Percentiles rank a stretch among this genome's conserved stretches.
phyloP scores from a whole-genome alignment of 73 alveolate genomes.

The Tetrahymena malaccensis region DNA sequence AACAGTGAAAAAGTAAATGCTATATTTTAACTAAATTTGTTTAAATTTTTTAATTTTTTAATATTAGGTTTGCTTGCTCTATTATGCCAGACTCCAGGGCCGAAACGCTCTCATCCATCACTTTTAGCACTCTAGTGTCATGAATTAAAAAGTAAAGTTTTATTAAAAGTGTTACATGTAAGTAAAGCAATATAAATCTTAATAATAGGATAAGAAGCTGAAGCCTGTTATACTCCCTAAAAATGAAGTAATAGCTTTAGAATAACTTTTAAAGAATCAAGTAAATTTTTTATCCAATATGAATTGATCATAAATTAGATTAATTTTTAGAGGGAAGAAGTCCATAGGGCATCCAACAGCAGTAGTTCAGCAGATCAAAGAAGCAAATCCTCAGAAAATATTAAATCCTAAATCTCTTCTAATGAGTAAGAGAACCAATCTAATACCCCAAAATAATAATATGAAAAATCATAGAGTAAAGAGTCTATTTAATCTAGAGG shows the following conservation, averaged over 20 bases:
- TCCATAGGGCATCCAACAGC: not conserved
- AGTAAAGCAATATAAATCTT: not conserved
- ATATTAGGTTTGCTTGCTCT: slow-evolving; percentile 53
- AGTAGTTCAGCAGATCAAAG: not conserved
- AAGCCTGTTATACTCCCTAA: slow-evolving; percentile 36
- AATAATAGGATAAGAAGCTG: slow-evolving; percentile 17
- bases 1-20: slow-evolving; percentile 56
- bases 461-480: not conserved
- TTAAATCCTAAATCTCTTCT: not conserved
- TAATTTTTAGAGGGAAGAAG: not conserved
- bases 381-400: not conserved
- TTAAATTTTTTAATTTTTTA: not conserved
- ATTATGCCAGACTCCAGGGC: slow-evolving; percentile 87
- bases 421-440: not conserved
- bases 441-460: not conserved
- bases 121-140: slow-evolving; percentile 36
- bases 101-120: slow-evolving; percentile 16
- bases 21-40: not conserved
- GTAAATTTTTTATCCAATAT: not conserved
- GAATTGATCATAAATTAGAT: not conserved
- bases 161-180: no score
- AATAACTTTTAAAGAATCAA: not conserved
- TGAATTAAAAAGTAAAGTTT: slow-evolving; percentile 42
- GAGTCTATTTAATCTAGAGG: not conserved
- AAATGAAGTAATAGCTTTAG: slow-evolving; percentile 9